Evolutionary conservation across 148 eudicot genomes (phyloP).

Genomic region (Rhododendron williamsianum): DNA sequence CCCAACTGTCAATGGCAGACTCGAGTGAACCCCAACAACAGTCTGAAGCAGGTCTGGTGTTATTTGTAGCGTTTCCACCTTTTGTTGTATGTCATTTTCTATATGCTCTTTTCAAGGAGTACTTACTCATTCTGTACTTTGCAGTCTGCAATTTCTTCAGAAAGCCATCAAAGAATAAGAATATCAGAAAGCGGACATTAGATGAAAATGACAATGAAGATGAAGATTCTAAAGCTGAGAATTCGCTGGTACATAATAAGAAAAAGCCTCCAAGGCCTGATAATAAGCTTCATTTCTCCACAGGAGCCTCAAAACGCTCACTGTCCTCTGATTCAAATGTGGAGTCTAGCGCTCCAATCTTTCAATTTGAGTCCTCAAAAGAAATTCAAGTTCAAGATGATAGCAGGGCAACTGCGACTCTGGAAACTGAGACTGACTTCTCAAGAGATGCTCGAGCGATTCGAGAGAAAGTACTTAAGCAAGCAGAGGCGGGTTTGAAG

Average conservation of each 20-base stretch:
- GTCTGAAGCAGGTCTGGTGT: constrained; percentile 28
- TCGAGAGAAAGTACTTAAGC: constrained; percentile 75
- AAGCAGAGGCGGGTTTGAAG: constrained; percentile 65
- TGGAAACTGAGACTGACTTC: constrained; percentile 89
- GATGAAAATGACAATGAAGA: constrained; percentile 40
- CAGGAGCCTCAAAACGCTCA: constrained; percentile 39
- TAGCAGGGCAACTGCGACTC: constrained; percentile 85
- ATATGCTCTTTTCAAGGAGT: not conserved
- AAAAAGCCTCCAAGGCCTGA: constrained; percentile 43
- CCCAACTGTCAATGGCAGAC: constrained; percentile 11
- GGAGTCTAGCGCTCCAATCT: constrained; percentile 32
- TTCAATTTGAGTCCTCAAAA: constrained; percentile 76
- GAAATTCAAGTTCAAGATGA: constrained; percentile 74
- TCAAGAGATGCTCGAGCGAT: constrained; percentile 78
- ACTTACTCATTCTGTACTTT: constrained; percentile 7
- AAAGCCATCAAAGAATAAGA: constrained; percentile 73
- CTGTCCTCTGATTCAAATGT: constrained; percentile 28
- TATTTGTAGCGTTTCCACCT: not conserved
- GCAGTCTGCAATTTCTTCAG: constrained; percentile 77
- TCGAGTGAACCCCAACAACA: constrained; percentile 17
- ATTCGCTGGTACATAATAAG: constrained; percentile 27
- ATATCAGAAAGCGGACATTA: constrained; percentile 58
- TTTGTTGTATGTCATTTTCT: not conserved
- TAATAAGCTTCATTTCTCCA: constrained; percentile 58
- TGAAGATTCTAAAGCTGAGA: constrained; percentile 34